These are phyloP conservation scores for Colletotrichum tanaceti DNA, from an alignment of 2,329 filamentous ascomycete species.

Conservation along the genomic window DNA sequence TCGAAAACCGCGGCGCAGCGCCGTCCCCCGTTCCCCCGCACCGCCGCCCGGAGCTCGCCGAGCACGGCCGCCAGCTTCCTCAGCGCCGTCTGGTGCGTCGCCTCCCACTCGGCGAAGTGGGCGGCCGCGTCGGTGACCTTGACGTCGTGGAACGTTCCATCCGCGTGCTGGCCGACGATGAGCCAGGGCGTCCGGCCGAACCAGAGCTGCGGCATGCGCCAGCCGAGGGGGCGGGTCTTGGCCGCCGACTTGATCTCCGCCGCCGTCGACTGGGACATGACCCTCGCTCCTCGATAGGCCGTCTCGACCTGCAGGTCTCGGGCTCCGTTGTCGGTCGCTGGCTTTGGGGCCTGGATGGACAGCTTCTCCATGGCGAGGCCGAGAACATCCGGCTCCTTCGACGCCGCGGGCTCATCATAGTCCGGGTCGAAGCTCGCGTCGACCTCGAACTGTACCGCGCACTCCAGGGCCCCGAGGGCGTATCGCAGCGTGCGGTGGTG, in stretches of 20 bases:
- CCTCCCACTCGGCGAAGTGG: slow-evolving; percentile 1
- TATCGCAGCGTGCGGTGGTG: slow-evolving; percentile 21
- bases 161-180: slow-evolving; percentile 41
- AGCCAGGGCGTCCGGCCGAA: slow-evolving; percentile 46
- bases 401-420: neutral
- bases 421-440: slow-evolving; percentile 11
- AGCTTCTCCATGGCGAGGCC: neutral
- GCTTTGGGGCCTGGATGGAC: neutral
- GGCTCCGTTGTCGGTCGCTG: neutral
- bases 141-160: slow-evolving; percentile 39
- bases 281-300: neutral
- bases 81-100: neutral
- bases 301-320: neutral
- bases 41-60: neutral
- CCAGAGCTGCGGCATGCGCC: slow-evolving; percentile 45
- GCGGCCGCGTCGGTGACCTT: neutral
- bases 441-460: slow-evolving; percentile 23
- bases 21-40: neutral
- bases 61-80: slow-evolving; percentile 11
- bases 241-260: slow-evolving; percentile 43
- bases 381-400: neutral
- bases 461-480: slow-evolving; percentile 2
- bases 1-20: neutral
- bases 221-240: neutral
- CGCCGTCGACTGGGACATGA: slow-evolving; percentile 34